Evolutionary conservation across 495 filamentous ascomycete species (phyloP).

Genomic region (Penicillium cataractarum): DNA sequence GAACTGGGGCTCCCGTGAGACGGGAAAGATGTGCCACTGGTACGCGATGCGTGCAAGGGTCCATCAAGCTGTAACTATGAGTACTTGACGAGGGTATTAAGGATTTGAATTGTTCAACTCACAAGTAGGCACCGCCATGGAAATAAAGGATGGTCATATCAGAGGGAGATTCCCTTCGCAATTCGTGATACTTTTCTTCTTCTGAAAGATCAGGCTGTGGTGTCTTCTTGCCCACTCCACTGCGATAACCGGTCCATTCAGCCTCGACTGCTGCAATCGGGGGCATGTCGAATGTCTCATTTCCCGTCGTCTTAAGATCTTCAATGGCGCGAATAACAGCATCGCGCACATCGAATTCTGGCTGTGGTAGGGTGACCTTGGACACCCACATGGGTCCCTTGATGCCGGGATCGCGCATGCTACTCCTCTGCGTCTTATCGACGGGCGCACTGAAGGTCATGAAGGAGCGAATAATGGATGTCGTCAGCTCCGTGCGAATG

Average conservation of each 20-base stretch:
- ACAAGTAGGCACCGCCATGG: constrained; percentile 87
- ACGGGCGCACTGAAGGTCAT: constrained; percentile 54
- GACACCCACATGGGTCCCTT: constrained; percentile 83
- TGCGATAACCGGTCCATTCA: constrained; percentile 84
- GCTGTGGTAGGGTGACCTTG: constrained; percentile 60
- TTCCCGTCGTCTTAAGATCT: constrained; percentile 55
- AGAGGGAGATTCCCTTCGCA: constrained; percentile 70
- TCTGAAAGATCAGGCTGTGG: constrained; percentile 64
- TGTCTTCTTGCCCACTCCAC: constrained; percentile 56
- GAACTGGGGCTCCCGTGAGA: constrained; percentile 60
- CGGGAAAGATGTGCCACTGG: constrained; percentile 50
- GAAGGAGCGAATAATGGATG: constrained; percentile 70
- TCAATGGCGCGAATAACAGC: constrained; percentile 66
- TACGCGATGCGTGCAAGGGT: constrained; percentile 68
- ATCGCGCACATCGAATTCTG: constrained; percentile 60
- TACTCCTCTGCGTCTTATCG: constrained; percentile 63
- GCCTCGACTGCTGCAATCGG: constrained; percentile 65
- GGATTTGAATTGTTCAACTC: constrained; percentile 12
- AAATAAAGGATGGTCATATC: constrained; percentile 80
- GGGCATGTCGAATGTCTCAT: constrained; percentile 55
- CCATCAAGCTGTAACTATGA: constrained; percentile 58
- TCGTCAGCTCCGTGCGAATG: constrained; percentile 72
- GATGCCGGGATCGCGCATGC: constrained; percentile 64
- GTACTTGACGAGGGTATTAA: background rate
- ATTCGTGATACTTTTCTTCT: constrained; percentile 66